Conservation (phyloP, 345 rosid genomes). For the Murraya koenigii region DNA sequence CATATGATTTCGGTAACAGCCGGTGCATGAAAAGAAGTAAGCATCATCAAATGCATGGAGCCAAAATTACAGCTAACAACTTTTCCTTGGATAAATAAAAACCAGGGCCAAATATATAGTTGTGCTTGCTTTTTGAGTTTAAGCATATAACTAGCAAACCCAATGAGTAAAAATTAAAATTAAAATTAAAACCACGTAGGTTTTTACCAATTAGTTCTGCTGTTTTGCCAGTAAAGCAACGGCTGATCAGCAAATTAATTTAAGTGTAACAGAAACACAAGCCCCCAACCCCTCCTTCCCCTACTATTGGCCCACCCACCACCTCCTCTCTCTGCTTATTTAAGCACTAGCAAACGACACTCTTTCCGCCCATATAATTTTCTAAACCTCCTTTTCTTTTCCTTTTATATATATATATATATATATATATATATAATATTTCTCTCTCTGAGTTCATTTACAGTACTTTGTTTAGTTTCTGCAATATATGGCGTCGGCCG, state of each 20-base stretch:
- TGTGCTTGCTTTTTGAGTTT: constrained; percentile 7
- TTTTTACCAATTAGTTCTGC: constrained; percentile 3
- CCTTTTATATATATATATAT: too few species aligned
- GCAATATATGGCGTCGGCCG: constrained; percentile 33
- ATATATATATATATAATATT: too few species aligned
- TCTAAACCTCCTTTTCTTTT: not conserved
- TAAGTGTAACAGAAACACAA: not conserved
- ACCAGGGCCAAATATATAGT: not conserved
- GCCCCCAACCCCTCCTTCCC: not conserved
- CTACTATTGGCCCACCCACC: not conserved
- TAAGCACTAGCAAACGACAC: constrained; percentile 18
- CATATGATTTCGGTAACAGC: constrained; percentile 11
- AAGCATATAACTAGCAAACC: constrained; percentile 16
- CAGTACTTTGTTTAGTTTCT: not conserved
- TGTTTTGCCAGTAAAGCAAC: constrained; percentile 24
- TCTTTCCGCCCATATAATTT: constrained; percentile 12
- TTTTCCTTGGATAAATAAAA: constrained; percentile 15
- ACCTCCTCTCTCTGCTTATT: constrained; percentile 15
- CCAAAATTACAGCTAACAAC: not conserved
- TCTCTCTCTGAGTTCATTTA: not conserved
- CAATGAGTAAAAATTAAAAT: constrained; percentile 2
- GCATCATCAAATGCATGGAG: not conserved
- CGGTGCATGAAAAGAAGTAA: constrained; percentile 9
- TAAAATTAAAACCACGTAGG: constrained; percentile 4
- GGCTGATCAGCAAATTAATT: not conserved